Evolutionary conservation across 169 alveolate genomes (phyloP).

Genomic region (Haemoproteus tartakovskyi): DNA sequence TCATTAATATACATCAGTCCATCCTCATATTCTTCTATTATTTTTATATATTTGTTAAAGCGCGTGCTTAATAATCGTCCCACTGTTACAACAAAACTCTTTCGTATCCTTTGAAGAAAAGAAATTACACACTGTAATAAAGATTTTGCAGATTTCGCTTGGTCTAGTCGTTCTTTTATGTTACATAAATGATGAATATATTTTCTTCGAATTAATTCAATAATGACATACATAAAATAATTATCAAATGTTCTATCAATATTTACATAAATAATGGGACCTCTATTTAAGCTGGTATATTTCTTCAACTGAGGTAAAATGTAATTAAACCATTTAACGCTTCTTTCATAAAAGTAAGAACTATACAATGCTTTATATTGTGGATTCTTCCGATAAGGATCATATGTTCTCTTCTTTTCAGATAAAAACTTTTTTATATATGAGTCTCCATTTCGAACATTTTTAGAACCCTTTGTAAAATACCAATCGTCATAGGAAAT

Average conservation of each 20-base stretch:
- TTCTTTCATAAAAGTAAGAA: constrained; percentile 33
- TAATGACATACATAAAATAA: constrained; percentile 37
- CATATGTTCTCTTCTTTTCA: constrained; percentile 10
- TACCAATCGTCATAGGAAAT: too few relatives aligned
- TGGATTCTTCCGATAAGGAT: not conserved
- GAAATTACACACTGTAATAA: constrained; percentile 13
- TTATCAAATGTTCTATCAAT: constrained; percentile 61
- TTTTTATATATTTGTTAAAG: constrained; percentile 36
- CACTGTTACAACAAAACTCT: constrained; percentile 43
- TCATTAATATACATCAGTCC: constrained; percentile 42
- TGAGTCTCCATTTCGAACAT: too few relatives aligned
- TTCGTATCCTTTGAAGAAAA: constrained; percentile 32
- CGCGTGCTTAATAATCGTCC: constrained; percentile 20
- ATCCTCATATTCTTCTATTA: constrained; percentile 26
- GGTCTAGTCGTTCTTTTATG: not conserved
- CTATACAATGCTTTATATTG: constrained; percentile 14
- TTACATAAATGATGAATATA: constrained; percentile 22
- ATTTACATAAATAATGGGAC: constrained; percentile 53
- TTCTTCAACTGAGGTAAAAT: constrained; percentile 38
- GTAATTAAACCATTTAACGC: constrained; percentile 57
- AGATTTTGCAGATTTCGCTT: too few relatives aligned
- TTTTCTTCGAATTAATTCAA: constrained; percentile 32
- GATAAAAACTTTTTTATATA: constrained; percentile 6
- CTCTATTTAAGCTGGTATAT: constrained; percentile 34
- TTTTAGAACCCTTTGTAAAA: too few relatives aligned